Conservation (phyloP, 176 grass and related monocot genomes). For the Bolboschoenus planiculmis region DNA sequence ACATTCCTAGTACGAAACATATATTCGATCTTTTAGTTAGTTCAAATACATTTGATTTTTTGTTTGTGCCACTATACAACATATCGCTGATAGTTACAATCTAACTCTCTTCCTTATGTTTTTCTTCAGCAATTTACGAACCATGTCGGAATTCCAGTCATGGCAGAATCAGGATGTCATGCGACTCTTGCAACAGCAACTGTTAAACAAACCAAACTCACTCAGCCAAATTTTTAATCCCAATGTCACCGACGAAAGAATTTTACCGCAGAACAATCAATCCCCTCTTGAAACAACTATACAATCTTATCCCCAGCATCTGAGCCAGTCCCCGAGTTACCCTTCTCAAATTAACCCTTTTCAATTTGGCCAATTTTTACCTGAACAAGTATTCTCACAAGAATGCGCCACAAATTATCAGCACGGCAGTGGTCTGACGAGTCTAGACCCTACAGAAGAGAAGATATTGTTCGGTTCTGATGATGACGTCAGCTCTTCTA, state of each 20-base stretch:
- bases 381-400: conserved; percentile 12
- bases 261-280: conserved; percentile 33
- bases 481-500: conserved; percentile 22
- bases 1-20: background rate
- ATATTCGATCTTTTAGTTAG: background rate
- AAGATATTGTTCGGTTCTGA: conserved; percentile 41
- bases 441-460: conserved; percentile 41
- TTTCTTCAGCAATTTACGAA: conserved; percentile 17
- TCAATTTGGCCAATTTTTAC: conserved; percentile 20
- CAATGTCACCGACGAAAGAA: conserved; percentile 4
- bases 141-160: conserved; percentile 66
- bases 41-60: background rate
- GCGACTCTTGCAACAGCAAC: conserved; percentile 38
- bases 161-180: conserved; percentile 41
- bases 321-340: conserved; percentile 12
- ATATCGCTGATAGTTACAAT: background rate
- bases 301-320: conserved; percentile 14
- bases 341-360: conserved; percentile 29
- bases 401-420: conserved; percentile 17
- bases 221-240: background rate
- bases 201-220: conserved; percentile 31
- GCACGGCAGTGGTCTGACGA: conserved; percentile 9
- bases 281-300: conserved; percentile 25
- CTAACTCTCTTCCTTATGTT: background rate
- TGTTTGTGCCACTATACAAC: background rate